Conservation (phyloP, 2,329 filamentous ascomycete genomes). For the Achaetomium macrosporum region DNA sequence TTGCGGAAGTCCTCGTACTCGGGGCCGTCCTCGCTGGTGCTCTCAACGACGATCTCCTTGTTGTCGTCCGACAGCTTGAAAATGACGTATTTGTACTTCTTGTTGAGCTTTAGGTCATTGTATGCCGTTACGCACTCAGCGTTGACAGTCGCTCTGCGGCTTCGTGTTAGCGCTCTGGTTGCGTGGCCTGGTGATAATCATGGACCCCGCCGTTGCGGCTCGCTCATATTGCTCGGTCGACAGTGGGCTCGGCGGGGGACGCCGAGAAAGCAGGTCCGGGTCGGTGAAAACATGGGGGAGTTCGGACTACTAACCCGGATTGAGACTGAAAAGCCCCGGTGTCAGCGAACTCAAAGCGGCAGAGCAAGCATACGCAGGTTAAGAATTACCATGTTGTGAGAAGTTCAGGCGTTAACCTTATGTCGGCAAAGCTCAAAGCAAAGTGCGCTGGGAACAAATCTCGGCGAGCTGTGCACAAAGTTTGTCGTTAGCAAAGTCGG, state of each 20-base stretch:
- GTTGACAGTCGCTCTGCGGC: slow-evolving; percentile 60
- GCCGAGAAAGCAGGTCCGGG: not conserved
- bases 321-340: slow-evolving; percentile 48
- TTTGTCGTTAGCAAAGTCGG: slow-evolving; percentile 3
- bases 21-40: slow-evolving; percentile 53
- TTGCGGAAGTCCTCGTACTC: slow-evolving; percentile 71
- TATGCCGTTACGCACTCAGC: slow-evolving; percentile 66
- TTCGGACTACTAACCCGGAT: slow-evolving; percentile 53
- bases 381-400: slow-evolving; percentile 20
- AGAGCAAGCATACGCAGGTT: not conserved
- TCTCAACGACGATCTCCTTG: slow-evolving; percentile 76
- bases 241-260: not conserved
- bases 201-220: not conserved
- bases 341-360: slow-evolving; percentile 12
- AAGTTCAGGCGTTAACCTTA: not conserved
- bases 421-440: not conserved
- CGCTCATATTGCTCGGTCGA: not conserved
- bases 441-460: not conserved
- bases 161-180: slow-evolving; percentile 8
- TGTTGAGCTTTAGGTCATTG: slow-evolving; percentile 78
- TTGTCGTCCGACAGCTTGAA: slow-evolving; percentile 81
- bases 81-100: slow-evolving; percentile 80
- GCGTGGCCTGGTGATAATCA: not conserved
- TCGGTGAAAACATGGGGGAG: not conserved
- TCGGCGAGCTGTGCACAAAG: not conserved